Percentiles rank a stretch among this genome's conserved stretches.
These are phyloP conservation scores for Agroathelia rolfsii DNA, from an alignment of 1,284 basidiomycete genomes.

Conservation along the genomic window DNA sequence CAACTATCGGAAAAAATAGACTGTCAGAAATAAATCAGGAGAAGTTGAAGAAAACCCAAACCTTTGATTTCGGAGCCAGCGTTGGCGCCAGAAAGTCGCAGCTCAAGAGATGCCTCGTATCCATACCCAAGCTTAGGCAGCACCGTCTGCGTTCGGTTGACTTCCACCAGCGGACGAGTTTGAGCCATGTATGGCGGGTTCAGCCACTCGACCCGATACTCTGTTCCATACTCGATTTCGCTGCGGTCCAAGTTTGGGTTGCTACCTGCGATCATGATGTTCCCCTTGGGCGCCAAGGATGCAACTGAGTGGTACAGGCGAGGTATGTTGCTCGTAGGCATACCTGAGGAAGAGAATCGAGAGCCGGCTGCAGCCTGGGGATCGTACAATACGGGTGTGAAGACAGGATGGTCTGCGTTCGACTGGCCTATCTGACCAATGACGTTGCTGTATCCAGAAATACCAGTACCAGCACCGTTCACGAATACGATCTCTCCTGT, in stretches of 20 bases:
- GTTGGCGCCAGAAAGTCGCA: no score
- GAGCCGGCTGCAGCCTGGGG: conserved; percentile 47
- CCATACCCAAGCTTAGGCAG: no score
- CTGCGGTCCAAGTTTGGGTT: conserved; percentile 77
- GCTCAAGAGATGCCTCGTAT: no score
- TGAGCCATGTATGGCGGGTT: conserved; percentile 58
- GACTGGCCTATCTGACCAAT: conserved; percentile 27
- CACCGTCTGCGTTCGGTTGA: no score
- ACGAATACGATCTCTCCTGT: conserved; percentile 41
- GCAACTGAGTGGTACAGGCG: conserved; percentile 79
- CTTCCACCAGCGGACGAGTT: no score
- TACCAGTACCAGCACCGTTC: conserved; percentile 35
- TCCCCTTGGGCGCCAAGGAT: conserved; percentile 58
- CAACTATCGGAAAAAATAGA: conserved; percentile 35
- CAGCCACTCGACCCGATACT: conserved; percentile 75
- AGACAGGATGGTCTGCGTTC: conserved; percentile 36
- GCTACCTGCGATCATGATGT: conserved; percentile 71
- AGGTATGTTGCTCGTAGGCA: conserved; percentile 65
- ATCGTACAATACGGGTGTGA: conserved; percentile 68
- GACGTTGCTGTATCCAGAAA: conserved; percentile 38
- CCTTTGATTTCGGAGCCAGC: no score
- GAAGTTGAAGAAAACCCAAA: conserved; percentile 4
- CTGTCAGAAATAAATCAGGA: not conserved
- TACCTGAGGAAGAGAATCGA: conserved; percentile 52
- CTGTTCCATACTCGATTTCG: conserved; percentile 59